These are phyloP conservation scores for Aspergillus pseudonomiae DNA, from an alignment of 2,329 filamentous ascomycete genomes.

Conservation along the genomic window DNA sequence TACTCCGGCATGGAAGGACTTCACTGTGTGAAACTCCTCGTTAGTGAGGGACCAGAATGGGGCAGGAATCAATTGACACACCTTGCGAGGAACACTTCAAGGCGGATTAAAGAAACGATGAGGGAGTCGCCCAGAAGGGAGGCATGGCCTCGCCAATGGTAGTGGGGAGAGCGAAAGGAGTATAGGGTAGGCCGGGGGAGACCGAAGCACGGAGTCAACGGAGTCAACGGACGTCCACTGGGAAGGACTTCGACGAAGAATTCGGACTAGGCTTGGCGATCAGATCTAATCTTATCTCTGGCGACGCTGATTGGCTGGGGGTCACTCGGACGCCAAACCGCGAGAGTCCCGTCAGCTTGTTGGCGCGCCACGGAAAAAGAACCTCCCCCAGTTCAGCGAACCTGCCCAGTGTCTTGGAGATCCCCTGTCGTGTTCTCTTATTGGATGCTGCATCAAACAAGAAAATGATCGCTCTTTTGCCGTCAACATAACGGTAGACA, in stretches of 20 bases:
- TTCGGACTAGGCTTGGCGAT: slow-evolving; percentile 30
- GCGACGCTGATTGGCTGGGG: slow-evolving; percentile 30
- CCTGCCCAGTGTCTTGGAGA: slow-evolving; percentile 8
- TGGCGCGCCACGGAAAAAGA: slow-evolving; percentile 9
- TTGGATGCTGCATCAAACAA: slow-evolving; percentile 11
- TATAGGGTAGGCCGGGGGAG: slow-evolving; percentile 3
- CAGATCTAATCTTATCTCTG: slow-evolving; percentile 47
- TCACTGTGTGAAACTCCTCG: slow-evolving; percentile 1
- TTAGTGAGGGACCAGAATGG: not conserved
- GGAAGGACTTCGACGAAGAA: slow-evolving; percentile 11
- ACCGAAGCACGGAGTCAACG: not conserved
- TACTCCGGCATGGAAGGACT: slow-evolving; percentile 17
- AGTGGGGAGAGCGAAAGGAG: slow-evolving; percentile 4
- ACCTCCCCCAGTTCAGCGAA: not conserved
- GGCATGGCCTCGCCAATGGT: slow-evolving; percentile 17
- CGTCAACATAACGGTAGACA: slow-evolving; percentile 22
- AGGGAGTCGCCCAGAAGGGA: not conserved
- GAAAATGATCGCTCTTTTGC: slow-evolving; percentile 24
- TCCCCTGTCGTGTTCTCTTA: slow-evolving; percentile 6
- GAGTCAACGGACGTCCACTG: slow-evolving; percentile 1
- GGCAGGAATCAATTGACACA: not conserved
- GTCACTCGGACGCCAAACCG: not conserved
- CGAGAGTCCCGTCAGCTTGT: slow-evolving; percentile 8
- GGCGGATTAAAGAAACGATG: not conserved
- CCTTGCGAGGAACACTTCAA: not conserved